A percentile compares a stretch with the other conserved stretches of the same genome.
Conservation (phyloP, 2,329 filamentous ascomycete genomes). For the Dothideomycetes sp. region DNA sequence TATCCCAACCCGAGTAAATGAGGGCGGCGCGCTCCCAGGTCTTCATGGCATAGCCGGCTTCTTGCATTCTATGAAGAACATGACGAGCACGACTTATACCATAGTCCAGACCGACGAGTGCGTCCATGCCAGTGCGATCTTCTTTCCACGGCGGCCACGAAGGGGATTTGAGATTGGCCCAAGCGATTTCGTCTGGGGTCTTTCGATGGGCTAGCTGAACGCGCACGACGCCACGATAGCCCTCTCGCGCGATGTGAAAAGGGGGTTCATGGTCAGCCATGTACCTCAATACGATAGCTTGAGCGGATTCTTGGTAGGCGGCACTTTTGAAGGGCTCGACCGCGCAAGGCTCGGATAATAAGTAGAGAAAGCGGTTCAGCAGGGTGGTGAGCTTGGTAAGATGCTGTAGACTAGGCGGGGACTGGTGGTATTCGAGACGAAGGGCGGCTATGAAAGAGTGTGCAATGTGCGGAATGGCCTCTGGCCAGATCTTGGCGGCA, state of each 20-base stretch:
- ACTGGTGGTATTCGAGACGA: background rate
- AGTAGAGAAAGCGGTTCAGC: slow-evolving; percentile 34
- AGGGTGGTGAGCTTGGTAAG: background rate
- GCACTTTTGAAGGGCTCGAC: slow-evolving; percentile 38
- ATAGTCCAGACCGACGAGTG: slow-evolving; percentile 43
- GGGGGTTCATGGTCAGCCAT: slow-evolving; percentile 46
- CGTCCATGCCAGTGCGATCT: slow-evolving; percentile 49
- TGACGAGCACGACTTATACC: slow-evolving; percentile 46
- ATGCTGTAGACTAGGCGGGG: background rate
- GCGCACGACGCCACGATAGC: slow-evolving; percentile 44
- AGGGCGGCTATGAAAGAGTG: background rate
- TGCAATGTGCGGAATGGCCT: slow-evolving; percentile 20
- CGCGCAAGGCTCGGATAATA: slow-evolving; percentile 38
- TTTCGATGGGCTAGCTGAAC: slow-evolving; percentile 50
- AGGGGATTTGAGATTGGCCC: slow-evolving; percentile 46
- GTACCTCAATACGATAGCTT: slow-evolving; percentile 44
- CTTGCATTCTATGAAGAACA: slow-evolving; percentile 44
- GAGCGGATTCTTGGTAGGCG: slow-evolving; percentile 42
- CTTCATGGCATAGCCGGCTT: slow-evolving; percentile 44
- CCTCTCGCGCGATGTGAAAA: slow-evolving; percentile 43
- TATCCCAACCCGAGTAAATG: slow-evolving; percentile 52
- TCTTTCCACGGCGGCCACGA: slow-evolving; percentile 59
- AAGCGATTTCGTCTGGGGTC: slow-evolving; percentile 43
- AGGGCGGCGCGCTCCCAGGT: slow-evolving; percentile 43
- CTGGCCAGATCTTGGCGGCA: slow-evolving; percentile 42